Evolutionary conservation across 129 eudicot genomes (phyloP).

Genomic region (Flaveria sonorensis): DNA sequence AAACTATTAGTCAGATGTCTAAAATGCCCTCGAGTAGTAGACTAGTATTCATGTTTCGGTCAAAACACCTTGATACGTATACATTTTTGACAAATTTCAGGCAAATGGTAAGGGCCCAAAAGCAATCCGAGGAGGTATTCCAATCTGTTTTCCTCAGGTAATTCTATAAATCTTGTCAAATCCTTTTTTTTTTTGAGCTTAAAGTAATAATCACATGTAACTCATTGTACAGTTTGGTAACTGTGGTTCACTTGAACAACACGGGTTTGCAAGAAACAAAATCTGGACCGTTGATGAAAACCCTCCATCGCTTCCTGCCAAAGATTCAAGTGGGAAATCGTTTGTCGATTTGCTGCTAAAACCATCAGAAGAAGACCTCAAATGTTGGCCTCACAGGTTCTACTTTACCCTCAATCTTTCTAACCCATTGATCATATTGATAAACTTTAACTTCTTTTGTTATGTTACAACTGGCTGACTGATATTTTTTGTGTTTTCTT

Average conservation of each 20-base stretch:
- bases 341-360: slow-evolving; percentile 65
- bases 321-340: slow-evolving; percentile 48
- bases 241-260: slow-evolving; percentile 81
- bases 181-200: neutral
- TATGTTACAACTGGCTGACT: neutral
- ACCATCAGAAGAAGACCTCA: slow-evolving; percentile 82
- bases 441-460: neutral
- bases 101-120: slow-evolving; percentile 69
- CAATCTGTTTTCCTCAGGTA: slow-evolving; percentile 98
- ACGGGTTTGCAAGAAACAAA: slow-evolving; percentile 88
- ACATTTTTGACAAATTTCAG: slow-evolving; percentile 35
- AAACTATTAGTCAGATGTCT: slow-evolving; percentile 2
- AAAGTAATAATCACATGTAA: slow-evolving; percentile 16
- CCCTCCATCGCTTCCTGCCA: slow-evolving; percentile 68
- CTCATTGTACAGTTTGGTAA: slow-evolving; percentile 64
- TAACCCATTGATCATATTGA: neutral
- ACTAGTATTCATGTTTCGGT: neutral
- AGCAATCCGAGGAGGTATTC: slow-evolving; percentile 88
- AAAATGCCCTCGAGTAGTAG: slow-evolving; percentile 4
- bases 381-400: slow-evolving; percentile 86
- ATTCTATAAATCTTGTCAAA: neutral
- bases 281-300: slow-evolving; percentile 70
- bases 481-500: slow-evolving; percentile 28
- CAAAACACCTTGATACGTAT: slow-evolving; percentile 3
- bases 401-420: neutral